phyloP scores from a whole-genome alignment of 148 eudicot species.

The Nepenthes mirabilis region DNA sequence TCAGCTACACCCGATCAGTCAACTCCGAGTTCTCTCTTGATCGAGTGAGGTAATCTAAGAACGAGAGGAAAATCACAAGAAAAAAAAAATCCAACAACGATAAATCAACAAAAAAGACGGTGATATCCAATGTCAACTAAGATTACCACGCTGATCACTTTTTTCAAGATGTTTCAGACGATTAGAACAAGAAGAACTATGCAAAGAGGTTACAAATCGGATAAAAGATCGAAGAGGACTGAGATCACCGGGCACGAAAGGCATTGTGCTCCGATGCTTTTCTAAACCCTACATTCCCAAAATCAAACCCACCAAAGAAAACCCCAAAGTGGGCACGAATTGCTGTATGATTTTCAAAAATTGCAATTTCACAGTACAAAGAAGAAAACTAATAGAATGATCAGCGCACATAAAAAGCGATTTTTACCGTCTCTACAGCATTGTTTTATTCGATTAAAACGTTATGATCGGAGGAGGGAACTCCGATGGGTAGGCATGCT shows the following conservation, averaged over 20 bases:
- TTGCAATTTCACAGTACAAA: too few relatives aligned
- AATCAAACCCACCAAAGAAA: not conserved
- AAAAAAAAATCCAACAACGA: not conserved
- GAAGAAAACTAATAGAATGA: too few relatives aligned
- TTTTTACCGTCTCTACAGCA: too few relatives aligned
- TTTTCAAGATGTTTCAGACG: slow-evolving; percentile 73
- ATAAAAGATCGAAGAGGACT: slow-evolving; percentile 27
- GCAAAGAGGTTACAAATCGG: slow-evolving; percentile 24
- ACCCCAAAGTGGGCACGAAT: not conserved
- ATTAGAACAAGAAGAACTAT: slow-evolving; percentile 45
- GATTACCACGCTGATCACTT: slow-evolving; percentile 86
- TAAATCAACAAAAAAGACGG: not conserved
- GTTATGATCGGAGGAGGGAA: too few relatives aligned
- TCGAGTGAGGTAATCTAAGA: not conserved
- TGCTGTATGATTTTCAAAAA: too few relatives aligned
- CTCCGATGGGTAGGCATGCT: too few relatives aligned
- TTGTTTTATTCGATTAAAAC: too few relatives aligned
- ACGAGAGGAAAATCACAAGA: not conserved
- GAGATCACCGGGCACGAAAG: slow-evolving; percentile 53
- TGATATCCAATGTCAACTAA: slow-evolving; percentile 46
- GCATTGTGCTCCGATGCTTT: slow-evolving; percentile 76
- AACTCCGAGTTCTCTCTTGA: not conserved
- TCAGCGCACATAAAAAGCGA: too few relatives aligned
- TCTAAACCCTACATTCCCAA: slow-evolving; percentile 4
- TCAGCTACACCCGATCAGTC: too few relatives aligned